Evolutionary conservation across 2,329 filamentous ascomycete species (phyloP).

Genomic region (Cytospora piceae): DNA sequence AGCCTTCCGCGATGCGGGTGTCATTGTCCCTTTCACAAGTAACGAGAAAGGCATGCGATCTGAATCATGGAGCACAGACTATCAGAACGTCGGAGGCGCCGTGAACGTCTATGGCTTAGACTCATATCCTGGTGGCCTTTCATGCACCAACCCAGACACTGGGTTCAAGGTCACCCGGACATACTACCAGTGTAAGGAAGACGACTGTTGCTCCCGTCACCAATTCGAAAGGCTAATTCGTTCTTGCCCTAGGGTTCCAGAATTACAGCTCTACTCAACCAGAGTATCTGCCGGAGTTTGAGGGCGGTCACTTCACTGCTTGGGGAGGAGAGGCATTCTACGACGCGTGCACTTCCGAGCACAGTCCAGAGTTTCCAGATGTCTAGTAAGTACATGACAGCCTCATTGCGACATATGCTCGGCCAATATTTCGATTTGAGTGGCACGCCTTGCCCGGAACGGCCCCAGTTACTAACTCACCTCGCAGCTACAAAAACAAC

Average conservation of each 20-base stretch:
- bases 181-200: slow-evolving; percentile 52
- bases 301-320: slow-evolving; percentile 57
- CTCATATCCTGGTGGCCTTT: slow-evolving; percentile 50
- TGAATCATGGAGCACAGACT: slow-evolving; percentile 58
- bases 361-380: slow-evolving; percentile 53
- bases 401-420: not conserved
- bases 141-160: slow-evolving; percentile 52
- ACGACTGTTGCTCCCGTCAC: too few relatives aligned
- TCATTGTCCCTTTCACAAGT: slow-evolving; percentile 53
- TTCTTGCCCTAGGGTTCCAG: slow-evolving; percentile 45
- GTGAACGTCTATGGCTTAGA: slow-evolving; percentile 55
- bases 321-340: slow-evolving; percentile 56
- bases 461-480: not conserved
- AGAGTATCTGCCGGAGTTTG: slow-evolving; percentile 56
- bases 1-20: slow-evolving; percentile 49
- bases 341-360: slow-evolving; percentile 52
- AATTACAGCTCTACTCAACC: slow-evolving; percentile 59
- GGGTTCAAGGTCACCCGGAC: slow-evolving; percentile 55
- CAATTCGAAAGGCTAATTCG: not conserved
- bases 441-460: too few relatives aligned
- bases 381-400: slow-evolving; percentile 43
- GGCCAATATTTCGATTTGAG: not conserved
- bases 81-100: slow-evolving; percentile 58
- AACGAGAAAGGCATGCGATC: slow-evolving; percentile 56
- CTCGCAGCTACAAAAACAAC: slow-evolving; percentile 53